phyloP scores from a whole-genome alignment of 2,329 filamentous ascomycete genomes.

The Ophiostoma australiae region DNA sequence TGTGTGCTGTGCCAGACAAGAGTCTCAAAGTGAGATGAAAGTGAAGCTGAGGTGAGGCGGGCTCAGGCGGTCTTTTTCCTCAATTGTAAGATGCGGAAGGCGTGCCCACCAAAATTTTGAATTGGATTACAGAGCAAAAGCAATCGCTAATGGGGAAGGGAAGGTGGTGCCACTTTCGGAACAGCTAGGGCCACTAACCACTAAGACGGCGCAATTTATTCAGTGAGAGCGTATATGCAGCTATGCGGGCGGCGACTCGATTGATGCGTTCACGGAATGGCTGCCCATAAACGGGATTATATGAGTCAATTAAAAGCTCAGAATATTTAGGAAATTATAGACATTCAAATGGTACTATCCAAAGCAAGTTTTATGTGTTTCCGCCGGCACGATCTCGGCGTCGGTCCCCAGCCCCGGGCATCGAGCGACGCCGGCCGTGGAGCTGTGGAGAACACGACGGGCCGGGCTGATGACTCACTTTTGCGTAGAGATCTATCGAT shows the following conservation, averaged over 20 bases:
- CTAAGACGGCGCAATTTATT: constrained; percentile 25
- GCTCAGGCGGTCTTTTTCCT: constrained; percentile 15
- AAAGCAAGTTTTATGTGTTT: neutral
- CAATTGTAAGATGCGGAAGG: constrained; percentile 17
- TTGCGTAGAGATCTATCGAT: neutral
- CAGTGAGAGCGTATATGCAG: constrained; percentile 20
- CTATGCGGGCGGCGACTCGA: constrained; percentile 2
- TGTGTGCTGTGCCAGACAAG: neutral
- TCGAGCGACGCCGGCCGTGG: neutral
- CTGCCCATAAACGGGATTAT: neutral
- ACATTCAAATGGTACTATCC: neutral
- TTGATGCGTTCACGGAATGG: neutral
- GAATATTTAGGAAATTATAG: neutral
- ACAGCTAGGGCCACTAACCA: constrained; percentile 24
- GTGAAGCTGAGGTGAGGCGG: neutral
- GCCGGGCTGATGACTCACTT: neutral
- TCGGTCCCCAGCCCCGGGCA: neutral
- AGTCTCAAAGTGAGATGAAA: neutral
- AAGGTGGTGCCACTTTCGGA: constrained; percentile 14
- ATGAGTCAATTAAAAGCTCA: neutral
- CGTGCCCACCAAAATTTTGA: constrained; percentile 12
- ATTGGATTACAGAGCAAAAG: neutral
- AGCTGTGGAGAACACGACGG: neutral
- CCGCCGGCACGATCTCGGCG: neutral
- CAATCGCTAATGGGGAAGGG: neutral